Base-by-base conservation (phyloP, 805 yeast species). In the Pichia eremophila region DNA sequence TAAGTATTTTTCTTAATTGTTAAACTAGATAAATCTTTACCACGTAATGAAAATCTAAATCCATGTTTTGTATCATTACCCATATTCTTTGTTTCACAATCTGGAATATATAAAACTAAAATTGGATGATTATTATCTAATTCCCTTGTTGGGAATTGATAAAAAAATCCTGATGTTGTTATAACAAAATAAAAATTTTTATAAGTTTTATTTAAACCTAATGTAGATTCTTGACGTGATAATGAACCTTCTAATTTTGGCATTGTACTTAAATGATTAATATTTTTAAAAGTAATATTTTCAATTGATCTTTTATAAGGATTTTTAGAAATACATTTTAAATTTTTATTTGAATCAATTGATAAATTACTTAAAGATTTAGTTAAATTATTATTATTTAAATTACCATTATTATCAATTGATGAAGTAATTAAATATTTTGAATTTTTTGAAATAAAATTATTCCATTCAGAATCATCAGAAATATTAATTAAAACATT, bases 171-270 rank as follows among this genome's bases (percentile, higher is more conserved):
- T 1, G 77, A 54, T 31, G 70, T 72, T 7, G 79, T 69, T 40
- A 76, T 60, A 38, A 72, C 79, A 54, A 68, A 76, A 57, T 69
- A 77, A 53, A 66, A 69, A 10, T 75, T 61, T 45, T 63, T 61
- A 58, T 69, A 75, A 46, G 65, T 60, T 54, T 73, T 72, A 45
- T 65, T 57, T 11, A 51, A 18, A 38, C 50, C 50, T 29, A 77
- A 49, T 36, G 62, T 60, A 7, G 77, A 73, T 42, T 70, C 72
- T 57, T 73, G 74, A 46, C 73, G 69, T 53, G 63, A 62, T 39
- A 76, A 57, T 28, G 66, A 51, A 37, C 81, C 81, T 54, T 73
- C 77, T 15, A 75, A 58, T 27, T 74, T 58, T 3, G 81, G 79
- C 32, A 47, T 52, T 8, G 74, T 64, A 4, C 75, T 54, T 31